Conservation (phyloP, 164 flowering plant species). For the Chimonanthus praecox region DNA sequence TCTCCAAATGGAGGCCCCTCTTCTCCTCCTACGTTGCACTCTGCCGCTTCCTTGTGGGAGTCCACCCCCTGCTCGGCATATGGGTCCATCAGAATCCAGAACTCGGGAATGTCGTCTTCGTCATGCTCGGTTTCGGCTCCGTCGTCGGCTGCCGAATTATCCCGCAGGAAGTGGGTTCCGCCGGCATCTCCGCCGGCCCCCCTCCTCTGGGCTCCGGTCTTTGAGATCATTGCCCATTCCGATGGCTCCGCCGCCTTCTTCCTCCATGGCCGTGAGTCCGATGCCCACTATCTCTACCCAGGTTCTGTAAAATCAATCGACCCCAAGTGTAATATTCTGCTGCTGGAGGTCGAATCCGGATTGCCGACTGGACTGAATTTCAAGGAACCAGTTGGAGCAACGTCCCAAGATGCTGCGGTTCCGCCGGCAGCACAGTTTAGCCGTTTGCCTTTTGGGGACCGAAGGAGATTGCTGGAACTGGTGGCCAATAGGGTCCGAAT, state of each 20-base stretch:
- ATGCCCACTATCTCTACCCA: slow-evolving; percentile 59
- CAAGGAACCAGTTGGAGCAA: slow-evolving; percentile 41
- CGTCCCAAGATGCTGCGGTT: slow-evolving; percentile 8
- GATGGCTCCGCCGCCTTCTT: slow-evolving; percentile 59
- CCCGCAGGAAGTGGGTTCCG: slow-evolving; percentile 76
- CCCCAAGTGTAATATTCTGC: slow-evolving; percentile 52
- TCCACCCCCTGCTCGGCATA: slow-evolving; percentile 63
- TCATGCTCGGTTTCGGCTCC: slow-evolving; percentile 77
- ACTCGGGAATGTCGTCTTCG: slow-evolving; percentile 89
- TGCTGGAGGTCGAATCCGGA: slow-evolving; percentile 79
- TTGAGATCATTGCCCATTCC: slow-evolving; percentile 56
- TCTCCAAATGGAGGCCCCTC: slow-evolving; percentile 68
- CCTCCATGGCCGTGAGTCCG: slow-evolving; percentile 69
- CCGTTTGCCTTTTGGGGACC: slow-evolving; percentile 62
- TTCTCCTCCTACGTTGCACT: slow-evolving; percentile 62
- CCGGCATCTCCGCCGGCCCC: slow-evolving; percentile 69
- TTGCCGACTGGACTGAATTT: slow-evolving; percentile 15
- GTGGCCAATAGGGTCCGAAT: slow-evolving; percentile 48
- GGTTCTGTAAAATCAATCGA: slow-evolving; percentile 54
- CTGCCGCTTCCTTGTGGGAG: slow-evolving; percentile 53
- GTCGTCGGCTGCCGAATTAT: slow-evolving; percentile 78
- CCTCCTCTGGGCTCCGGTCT: slow-evolving; percentile 81
- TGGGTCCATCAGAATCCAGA: slow-evolving; percentile 98
- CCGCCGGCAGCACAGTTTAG: slow-evolving; percentile 39
- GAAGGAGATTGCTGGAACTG: slow-evolving; percentile 60